Conservation (phyloP, 257 asterid genomes). For the Solanum pinnatisectum region DNA sequence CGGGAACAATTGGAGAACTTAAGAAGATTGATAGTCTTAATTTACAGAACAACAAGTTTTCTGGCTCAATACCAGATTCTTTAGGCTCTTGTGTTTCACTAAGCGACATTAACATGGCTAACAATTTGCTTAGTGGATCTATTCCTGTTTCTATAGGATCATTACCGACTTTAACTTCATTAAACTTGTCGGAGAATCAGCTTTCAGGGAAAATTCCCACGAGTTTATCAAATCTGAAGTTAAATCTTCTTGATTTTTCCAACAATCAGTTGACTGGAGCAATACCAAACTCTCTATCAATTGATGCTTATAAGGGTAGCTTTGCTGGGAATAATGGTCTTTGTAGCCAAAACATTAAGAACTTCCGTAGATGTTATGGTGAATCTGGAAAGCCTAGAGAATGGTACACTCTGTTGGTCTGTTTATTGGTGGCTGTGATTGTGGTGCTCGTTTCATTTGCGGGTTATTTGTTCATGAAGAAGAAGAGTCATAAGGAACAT, state of each 20-base stretch:
- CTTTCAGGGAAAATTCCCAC: conserved; percentile 69
- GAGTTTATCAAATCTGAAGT: conserved; percentile 45
- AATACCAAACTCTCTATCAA: conserved; percentile 49
- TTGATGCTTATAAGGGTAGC: conserved; percentile 57
- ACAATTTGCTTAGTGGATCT: conserved; percentile 41
- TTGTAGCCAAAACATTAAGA: conserved; percentile 45
- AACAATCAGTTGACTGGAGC: conserved; percentile 50
- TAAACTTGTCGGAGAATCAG: conserved; percentile 62
- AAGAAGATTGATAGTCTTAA: conserved; percentile 37
- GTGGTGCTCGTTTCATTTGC: conserved; percentile 24
- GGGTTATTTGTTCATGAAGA: conserved; percentile 29
- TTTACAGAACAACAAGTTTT: conserved; percentile 48
- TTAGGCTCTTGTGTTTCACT: conserved; percentile 53
- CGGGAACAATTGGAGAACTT: conserved; percentile 41
- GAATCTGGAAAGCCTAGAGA: conserved; percentile 16
- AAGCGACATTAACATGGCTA: conserved; percentile 49
- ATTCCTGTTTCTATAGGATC: conserved; percentile 57
- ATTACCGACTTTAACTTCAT: conserved; percentile 49
- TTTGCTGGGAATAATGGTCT: conserved; percentile 56
- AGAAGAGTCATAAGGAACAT: conserved; percentile 6
- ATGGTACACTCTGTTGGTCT: conserved; percentile 21
- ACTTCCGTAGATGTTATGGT: conserved; percentile 36
- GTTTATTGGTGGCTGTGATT: conserved; percentile 20
- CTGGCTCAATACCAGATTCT: conserved; percentile 62
- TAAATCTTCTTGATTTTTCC: conserved; percentile 71